Base-by-base conservation (phyloP, 2,329 filamentous ascomycete species). In the Alternaria infectoria region DNA sequence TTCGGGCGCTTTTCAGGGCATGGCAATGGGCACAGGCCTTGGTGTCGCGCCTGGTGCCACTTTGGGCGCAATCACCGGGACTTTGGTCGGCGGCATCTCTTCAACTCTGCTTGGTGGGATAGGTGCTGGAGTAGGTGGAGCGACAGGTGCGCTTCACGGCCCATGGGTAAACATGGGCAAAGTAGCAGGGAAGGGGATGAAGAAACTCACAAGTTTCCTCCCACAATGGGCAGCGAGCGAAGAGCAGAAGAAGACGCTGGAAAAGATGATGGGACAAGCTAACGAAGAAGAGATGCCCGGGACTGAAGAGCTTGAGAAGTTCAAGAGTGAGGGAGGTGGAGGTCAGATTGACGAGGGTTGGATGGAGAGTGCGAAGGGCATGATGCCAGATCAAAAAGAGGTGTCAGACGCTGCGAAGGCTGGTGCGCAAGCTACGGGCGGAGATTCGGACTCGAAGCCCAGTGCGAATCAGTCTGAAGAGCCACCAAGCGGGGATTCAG, bases 1-100 rank as follows among this genome's bases (percentile, higher is more conserved):
- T 23, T 73, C 70, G 11, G 70, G 70, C 4, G 60, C 70, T 0
- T 73, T 72, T 25, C 70, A 73, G 21, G 70, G 70, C n/a, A 67
- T 70, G 66, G 68, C 69, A 8, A 63, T 69, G 21, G 70, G 70
- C 11, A 66, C 70, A 15, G 70, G 70, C 10, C 60, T 73, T 15
- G 70, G 70, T 23, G 65, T 70, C 8, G 69, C 68, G 4, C 69
- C 70, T 3, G 69, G 69, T 12, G 70, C 66, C 6, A 65, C 66
- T 3, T 36, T 73, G 10, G 70, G 70, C 32, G 62, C 69, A 13
- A 61, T 73, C 5, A 69, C 68, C 21, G 70, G 70, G 2, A 69
- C 70, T 7, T 28, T 73, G 15, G 66, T 73, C 2, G 70, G 70
- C 10, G 70, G 69, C 15, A 59, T 72, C 3, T 61, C 68, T n/a